These are phyloP conservation scores for Populus alba DNA, from an alignment of 345 rosid genomes.

Conservation along the genomic window DNA sequence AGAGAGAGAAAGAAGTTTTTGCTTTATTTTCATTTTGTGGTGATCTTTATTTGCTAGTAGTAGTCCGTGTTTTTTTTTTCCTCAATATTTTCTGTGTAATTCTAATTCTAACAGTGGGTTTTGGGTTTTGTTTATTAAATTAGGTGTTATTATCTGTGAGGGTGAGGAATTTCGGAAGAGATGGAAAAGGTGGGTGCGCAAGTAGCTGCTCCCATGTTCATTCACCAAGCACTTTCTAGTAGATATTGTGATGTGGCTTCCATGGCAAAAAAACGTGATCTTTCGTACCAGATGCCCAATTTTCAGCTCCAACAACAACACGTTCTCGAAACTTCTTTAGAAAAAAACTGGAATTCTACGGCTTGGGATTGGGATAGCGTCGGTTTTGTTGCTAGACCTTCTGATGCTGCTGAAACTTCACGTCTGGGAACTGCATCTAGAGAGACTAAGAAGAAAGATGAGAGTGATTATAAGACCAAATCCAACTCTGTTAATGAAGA, in stretches of 20 bases:
- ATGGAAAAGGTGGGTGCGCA: conserved; percentile 86
- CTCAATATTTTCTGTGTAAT: background rate
- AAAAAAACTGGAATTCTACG: conserved; percentile 59
- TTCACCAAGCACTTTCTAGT: conserved; percentile 49
- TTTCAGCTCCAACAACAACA: conserved; percentile 35
- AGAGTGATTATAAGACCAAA: conserved; percentile 18
- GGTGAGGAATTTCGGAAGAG: conserved; percentile 4
- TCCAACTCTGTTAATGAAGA: conserved; percentile 24
- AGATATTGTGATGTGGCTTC: conserved; percentile 42
- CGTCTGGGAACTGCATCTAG: conserved; percentile 25
- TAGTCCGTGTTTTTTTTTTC: background rate
- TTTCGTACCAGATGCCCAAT: conserved; percentile 31
- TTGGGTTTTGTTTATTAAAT: background rate
- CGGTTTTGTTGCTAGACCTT: conserved; percentile 61
- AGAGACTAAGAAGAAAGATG: conserved; percentile 23
- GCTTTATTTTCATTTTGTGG: background rate
- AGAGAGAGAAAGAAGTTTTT: no score
- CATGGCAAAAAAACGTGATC: conserved; percentile 65
- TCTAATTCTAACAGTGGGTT: background rate
- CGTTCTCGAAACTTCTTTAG: conserved; percentile 28
- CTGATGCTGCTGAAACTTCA: conserved; percentile 39
- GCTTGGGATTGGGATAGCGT: conserved; percentile 82
- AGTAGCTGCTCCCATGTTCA: conserved; percentile 58
- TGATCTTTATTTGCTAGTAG: background rate
- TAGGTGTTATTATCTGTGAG: background rate